Evolutionary conservation across 106 monocot species (phyloP).

Genomic region (Alisma plantagoaquatica): DNA sequence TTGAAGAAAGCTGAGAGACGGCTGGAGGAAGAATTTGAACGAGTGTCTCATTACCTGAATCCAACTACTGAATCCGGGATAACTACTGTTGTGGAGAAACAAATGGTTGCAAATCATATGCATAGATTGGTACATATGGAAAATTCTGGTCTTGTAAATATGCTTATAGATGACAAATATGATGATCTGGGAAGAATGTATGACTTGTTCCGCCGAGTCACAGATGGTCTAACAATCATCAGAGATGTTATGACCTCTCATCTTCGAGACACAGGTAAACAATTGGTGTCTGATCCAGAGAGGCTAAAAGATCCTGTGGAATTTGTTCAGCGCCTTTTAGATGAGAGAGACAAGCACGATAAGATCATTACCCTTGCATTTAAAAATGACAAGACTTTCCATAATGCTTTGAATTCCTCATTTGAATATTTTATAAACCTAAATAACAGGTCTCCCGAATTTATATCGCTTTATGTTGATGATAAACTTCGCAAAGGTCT

Average conservation of each 20-base stretch:
- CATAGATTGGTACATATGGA: conserved; percentile 94
- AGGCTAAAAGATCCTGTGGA: conserved; percentile 86
- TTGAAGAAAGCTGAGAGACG: conserved; percentile 76
- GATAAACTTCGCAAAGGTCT: conserved; percentile 86
- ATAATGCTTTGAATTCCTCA: conserved; percentile 87
- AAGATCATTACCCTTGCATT: conserved; percentile 76
- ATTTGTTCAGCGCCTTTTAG: conserved; percentile 80
- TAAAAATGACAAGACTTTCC: conserved; percentile 88
- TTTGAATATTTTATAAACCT: conserved; percentile 94
- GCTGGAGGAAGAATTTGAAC: conserved; percentile 90
- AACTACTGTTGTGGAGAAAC: conserved; percentile 80
- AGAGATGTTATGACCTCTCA: conserved; percentile 84
- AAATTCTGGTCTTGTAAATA: conserved; percentile 86
- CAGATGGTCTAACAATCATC: conserved; percentile 65
- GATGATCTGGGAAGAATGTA: conserved; percentile 90
- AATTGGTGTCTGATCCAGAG: conserved; percentile 79
- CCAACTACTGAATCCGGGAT: conserved; percentile 55
- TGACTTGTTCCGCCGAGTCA: conserved; percentile 65
- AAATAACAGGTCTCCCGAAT: conserved; percentile 87
- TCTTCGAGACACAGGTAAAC: conserved; percentile 74
- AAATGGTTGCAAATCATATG: conserved; percentile 96
- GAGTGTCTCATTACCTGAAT: conserved; percentile 79
- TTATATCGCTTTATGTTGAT: conserved; percentile 85
- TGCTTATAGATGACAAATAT: conserved; percentile 85
- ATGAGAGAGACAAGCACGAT: conserved; percentile 88